Evolutionary conservation across 805 yeast genomes (phyloP).

Genomic region (Myxozyma geophila): DNA sequence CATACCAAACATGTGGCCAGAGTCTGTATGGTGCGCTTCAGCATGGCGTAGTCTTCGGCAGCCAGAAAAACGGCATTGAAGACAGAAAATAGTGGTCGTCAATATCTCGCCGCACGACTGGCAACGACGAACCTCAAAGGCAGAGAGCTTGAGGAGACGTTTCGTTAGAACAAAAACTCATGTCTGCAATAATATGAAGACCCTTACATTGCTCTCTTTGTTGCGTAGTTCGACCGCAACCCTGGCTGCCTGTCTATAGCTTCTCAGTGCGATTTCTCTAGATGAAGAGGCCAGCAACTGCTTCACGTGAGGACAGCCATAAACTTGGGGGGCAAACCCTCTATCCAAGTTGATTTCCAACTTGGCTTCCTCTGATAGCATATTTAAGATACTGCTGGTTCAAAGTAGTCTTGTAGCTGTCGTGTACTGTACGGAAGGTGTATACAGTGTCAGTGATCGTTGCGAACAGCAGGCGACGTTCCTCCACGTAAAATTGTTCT

Average conservation of each 20-base stretch:
- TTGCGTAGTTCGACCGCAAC: constrained; percentile 30
- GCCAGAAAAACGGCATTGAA: constrained; percentile 38
- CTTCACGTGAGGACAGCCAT: constrained; percentile 36
- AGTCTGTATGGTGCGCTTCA: constrained; percentile 33
- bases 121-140: constrained; percentile 32
- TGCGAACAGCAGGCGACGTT: no score
- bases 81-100: constrained; percentile 37
- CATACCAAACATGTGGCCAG: constrained; percentile 39
- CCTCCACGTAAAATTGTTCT: no score
- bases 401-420: background rate
- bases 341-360: constrained; percentile 9
- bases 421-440: no score
- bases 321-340: constrained; percentile 12
- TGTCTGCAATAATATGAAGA: background rate
- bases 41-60: constrained; percentile 35
- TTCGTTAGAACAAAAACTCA: background rate
- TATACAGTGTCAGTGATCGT: no score
- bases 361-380: background rate
- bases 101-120: constrained; percentile 34
- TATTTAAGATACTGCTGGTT: background rate
- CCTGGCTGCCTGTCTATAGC: constrained; percentile 36
- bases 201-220: constrained; percentile 15
- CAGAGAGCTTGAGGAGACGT: constrained; percentile 11
- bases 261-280: constrained; percentile 35
- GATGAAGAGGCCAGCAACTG: constrained; percentile 36